Evolutionary conservation across 768 basidiomycete species (phyloP).

Genomic region (Lactarius sp.): DNA sequence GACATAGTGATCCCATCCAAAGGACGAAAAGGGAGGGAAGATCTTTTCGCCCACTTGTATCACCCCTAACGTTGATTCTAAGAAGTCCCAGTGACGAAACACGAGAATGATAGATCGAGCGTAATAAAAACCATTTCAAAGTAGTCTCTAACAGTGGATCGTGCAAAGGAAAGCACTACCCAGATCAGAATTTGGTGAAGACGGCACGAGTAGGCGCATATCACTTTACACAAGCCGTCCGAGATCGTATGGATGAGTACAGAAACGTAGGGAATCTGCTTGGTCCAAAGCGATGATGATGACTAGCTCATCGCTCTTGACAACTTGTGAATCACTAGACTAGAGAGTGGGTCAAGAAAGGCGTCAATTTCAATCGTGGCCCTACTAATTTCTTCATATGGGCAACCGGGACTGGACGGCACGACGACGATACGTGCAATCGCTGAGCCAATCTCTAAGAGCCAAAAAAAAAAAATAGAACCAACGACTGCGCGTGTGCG

Average conservation of each 20-base stretch:
- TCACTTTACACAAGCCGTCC: too few relatives aligned
- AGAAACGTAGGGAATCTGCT: too few relatives aligned
- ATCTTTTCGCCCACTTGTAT: too few relatives aligned
- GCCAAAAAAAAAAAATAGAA: background rate
- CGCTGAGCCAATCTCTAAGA: background rate
- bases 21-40: too few relatives aligned
- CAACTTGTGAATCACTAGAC: background rate
- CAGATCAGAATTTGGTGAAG: too few relatives aligned
- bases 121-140: background rate
- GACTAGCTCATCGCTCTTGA: too few relatives aligned
- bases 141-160: background rate
- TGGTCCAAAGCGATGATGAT: too few relatives aligned
- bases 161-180: too few relatives aligned
- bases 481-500: background rate
- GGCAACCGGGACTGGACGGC: background rate
- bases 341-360: background rate
- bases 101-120: background rate
- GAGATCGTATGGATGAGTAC: too few relatives aligned
- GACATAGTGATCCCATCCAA: too few relatives aligned
- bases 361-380: conserved; percentile 1
- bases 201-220: too few relatives aligned
- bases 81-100: background rate
- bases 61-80: too few relatives aligned
- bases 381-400: background rate
- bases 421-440: background rate